Conservation (phyloP, 352 stramenopile genomes). For the Pythium utonaiense region DNA sequence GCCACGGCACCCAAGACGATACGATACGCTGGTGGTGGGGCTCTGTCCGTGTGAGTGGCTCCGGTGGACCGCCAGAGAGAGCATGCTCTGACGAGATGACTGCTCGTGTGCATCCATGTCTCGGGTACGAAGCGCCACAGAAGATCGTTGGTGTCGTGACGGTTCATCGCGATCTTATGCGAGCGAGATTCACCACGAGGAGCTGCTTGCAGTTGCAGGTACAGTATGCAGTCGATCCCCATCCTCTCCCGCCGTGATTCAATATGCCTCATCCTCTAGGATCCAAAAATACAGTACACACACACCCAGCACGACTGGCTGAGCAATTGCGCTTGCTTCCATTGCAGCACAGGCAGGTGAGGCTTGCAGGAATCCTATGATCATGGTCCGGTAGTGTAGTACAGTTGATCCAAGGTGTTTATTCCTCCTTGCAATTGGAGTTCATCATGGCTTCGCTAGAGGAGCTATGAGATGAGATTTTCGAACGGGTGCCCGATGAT, state of each 20-base stretch:
- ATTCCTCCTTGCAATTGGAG: no score
- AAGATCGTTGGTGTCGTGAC: neutral
- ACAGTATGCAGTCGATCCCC: no score
- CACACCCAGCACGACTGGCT: neutral
- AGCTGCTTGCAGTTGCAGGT: slow-evolving; percentile 12
- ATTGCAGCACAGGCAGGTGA: no score
- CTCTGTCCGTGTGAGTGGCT: neutral
- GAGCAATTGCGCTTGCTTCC: neutral
- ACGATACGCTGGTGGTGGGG: neutral
- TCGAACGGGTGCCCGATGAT: neutral
- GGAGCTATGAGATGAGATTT: neutral
- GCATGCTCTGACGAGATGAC: neutral
- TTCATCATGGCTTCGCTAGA: neutral
- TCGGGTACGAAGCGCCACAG: neutral
- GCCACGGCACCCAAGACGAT: neutral
- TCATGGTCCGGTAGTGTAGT: no score
- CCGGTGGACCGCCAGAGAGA: neutral
- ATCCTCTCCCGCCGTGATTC: slow-evolving; percentile 21
- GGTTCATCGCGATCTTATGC: slow-evolving; percentile 14
- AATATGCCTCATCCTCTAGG: slow-evolving; percentile 7
- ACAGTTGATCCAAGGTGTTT: no score
- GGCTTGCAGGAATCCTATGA: no score
- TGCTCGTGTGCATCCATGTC: neutral
- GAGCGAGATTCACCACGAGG: neutral
- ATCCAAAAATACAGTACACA: neutral